Conservation (phyloP, 2,329 filamentous ascomycete species). For the Pseudocercospora crystallina region DNA sequence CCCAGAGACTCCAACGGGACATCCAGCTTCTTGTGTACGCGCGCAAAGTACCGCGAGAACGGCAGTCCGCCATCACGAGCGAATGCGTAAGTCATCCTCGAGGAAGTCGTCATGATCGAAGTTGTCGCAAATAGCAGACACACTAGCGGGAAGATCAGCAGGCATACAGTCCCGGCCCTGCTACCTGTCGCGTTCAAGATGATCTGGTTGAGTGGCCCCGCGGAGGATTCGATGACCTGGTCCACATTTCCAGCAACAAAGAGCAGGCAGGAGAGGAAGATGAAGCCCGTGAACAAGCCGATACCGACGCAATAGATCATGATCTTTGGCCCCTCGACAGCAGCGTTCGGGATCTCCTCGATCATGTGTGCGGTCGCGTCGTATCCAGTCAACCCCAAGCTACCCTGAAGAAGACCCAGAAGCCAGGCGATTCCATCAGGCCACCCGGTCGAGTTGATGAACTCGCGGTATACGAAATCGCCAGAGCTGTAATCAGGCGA, state of each 20-base stretch:
- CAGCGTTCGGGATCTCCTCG: constrained; percentile 39
- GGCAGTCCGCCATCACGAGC: constrained; percentile 38
- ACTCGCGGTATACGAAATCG: constrained; percentile 64
- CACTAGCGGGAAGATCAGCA: constrained; percentile 38
- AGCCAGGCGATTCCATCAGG: constrained; percentile 43
- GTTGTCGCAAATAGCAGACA: constrained; percentile 37
- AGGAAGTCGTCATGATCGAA: constrained; percentile 39
- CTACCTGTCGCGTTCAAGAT: constrained; percentile 37
- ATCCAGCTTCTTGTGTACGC: constrained; percentile 36
- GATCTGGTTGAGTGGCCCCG: constrained; percentile 37
- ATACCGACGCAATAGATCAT: constrained; percentile 40
- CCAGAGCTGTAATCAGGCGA: constrained; percentile 65
- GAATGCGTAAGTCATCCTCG: constrained; percentile 39
- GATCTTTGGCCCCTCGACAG: constrained; percentile 36
- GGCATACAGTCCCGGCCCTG: constrained; percentile 35
- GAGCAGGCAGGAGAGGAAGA: constrained; percentile 38
- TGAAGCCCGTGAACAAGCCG: constrained; percentile 37
- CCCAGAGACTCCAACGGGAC: constrained; percentile 37
- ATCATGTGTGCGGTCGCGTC: constrained; percentile 55
- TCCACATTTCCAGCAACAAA: constrained; percentile 37
- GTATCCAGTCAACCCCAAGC: constrained; percentile 46
- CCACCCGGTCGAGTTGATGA: constrained; percentile 58
- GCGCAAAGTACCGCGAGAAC: constrained; percentile 35
- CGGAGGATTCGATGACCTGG: constrained; percentile 32
- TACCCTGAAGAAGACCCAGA: constrained; percentile 42